A percentile compares a stretch with the other conserved stretches of the same genome.
phyloP scores from a whole-genome alignment of 1,139 yeast genomes.

The Yamadazyma sp. region DNA sequence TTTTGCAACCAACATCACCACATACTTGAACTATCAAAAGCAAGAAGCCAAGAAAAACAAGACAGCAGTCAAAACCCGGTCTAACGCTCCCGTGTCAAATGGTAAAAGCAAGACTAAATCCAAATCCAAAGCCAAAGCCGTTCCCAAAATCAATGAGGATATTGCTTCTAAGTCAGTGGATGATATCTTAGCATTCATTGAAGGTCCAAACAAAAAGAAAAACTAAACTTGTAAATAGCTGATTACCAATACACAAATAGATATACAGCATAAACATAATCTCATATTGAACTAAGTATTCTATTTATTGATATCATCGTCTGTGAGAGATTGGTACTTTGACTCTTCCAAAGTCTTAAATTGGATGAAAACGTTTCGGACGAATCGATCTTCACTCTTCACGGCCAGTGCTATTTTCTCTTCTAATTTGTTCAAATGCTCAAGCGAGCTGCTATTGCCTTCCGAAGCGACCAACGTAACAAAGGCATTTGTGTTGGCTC shows the following conservation, averaged over 20 bases:
- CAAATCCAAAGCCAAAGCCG: constrained; percentile 21
- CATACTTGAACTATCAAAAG: constrained; percentile 40
- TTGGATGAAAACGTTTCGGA: constrained; percentile 30
- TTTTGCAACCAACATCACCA: constrained; percentile 55
- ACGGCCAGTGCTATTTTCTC: constrained; percentile 23
- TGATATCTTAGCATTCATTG: constrained; percentile 66
- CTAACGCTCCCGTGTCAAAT: constrained; percentile 14
- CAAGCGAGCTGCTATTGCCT: constrained; percentile 15
- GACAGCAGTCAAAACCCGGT: constrained; percentile 10
- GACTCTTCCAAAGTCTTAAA: constrained; percentile 13
- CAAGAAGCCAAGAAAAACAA: constrained; percentile 27
- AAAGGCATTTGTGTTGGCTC: constrained; percentile 59
- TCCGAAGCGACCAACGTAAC: constrained; percentile 20
- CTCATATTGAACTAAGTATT: too few species aligned
- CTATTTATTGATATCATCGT: constrained; percentile 9
- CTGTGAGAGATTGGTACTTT: constrained; percentile 8
- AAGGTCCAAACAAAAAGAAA: constrained; percentile 34
- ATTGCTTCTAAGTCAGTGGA: constrained; percentile 64
- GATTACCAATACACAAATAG: too few species aligned
- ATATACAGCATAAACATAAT: too few species aligned
- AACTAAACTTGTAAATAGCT: constrained; percentile 10
- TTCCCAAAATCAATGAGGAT: constrained; percentile 45
- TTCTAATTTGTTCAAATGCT: constrained; percentile 31
- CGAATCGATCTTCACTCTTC: constrained; percentile 32
- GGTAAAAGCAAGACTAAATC: constrained; percentile 13